These are phyloP conservation scores for Aspergillus ibericus DNA, from an alignment of 2,329 filamentous ascomycete genomes.

Conservation along the genomic window DNA sequence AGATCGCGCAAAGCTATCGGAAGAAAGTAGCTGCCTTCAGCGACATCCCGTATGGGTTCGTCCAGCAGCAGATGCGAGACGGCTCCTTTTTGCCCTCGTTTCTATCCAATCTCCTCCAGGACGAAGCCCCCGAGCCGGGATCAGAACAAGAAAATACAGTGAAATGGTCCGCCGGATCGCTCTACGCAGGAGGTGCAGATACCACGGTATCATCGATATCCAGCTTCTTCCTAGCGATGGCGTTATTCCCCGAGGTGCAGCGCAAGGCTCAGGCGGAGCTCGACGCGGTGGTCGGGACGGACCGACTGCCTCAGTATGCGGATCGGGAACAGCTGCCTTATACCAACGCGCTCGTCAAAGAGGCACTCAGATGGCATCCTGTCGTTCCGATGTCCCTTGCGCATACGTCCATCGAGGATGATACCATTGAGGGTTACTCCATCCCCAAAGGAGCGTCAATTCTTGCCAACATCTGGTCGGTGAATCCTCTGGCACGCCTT, in stretches of 20 bases:
- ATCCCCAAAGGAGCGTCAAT: constrained; percentile 35
- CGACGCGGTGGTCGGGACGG: constrained; percentile 13
- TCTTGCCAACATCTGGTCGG: constrained; percentile 40
- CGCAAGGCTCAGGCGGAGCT: constrained; percentile 20
- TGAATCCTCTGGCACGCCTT: neutral
- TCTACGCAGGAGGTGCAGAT: constrained; percentile 48
- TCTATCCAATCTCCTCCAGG: constrained; percentile 42
- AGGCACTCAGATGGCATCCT: constrained; percentile 31
- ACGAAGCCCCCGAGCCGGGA: constrained; percentile 24
- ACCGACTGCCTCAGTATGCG: constrained; percentile 11
- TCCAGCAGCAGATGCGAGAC: constrained; percentile 41
- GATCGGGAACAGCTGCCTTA: constrained; percentile 32
- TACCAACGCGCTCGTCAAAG: constrained; percentile 35
- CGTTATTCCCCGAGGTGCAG: constrained; percentile 17
- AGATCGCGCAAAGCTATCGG: constrained; percentile 38
- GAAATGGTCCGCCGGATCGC: constrained; percentile 37
- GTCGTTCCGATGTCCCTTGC: neutral
- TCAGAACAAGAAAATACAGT: constrained; percentile 31
- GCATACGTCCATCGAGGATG: neutral
- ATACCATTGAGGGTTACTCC: neutral
- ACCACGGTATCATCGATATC: constrained; percentile 27
- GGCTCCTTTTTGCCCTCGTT: constrained; percentile 38
- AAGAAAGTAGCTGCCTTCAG: constrained; percentile 28
- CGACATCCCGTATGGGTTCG: constrained; percentile 45
- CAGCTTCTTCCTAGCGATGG: constrained; percentile 22